phyloP scores from a whole-genome alignment of 441 rosid species.

The Aquilaria agallochum region DNA sequence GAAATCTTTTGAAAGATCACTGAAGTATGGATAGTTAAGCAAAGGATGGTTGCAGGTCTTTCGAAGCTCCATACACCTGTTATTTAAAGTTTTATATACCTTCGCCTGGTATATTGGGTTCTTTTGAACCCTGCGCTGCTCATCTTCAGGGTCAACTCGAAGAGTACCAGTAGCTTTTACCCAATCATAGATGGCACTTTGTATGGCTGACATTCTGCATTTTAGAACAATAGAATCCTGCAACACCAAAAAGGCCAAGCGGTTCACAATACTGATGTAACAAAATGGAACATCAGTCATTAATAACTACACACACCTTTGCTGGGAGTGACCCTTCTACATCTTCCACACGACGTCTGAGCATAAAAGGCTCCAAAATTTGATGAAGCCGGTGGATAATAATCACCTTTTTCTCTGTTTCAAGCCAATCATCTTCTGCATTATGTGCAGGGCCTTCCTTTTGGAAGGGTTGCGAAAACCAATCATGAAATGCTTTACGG shows the following conservation, averaged over 20 bases:
- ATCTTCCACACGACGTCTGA: constrained; percentile 98
- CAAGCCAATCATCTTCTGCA: constrained; percentile 99
- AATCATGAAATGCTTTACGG: constrained; percentile 99
- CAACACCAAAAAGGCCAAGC: constrained; percentile 13
- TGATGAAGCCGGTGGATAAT: constrained; percentile 99
- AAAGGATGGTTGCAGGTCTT: constrained; percentile 98
- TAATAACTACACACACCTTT: constrained; percentile 50
- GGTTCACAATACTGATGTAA: constrained; percentile 16
- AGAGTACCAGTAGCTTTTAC: constrained; percentile 96
- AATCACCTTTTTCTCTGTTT: constrained; percentile 99
- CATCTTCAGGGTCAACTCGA: constrained; percentile 98
- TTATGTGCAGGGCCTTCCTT: constrained; percentile 78
- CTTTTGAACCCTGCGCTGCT: constrained; percentile 68
- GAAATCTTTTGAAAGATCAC: constrained; percentile 83
- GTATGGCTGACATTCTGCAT: constrained; percentile 98
- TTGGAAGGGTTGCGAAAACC: constrained; percentile 99
- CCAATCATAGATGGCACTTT: constrained; percentile 99
- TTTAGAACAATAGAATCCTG: constrained; percentile 91
- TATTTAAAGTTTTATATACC: constrained; percentile 72
- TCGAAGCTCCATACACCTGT: constrained; percentile 99
- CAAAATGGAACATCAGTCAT: neutral
- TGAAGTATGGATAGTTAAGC: constrained; percentile 93
- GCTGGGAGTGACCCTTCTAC: constrained; percentile 99
- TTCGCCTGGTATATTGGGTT: constrained; percentile 80
- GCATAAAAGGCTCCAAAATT: constrained; percentile 99